These are phyloP conservation scores for Leucosporidium scottii DNA, from an alignment of 768 basidiomycete genomes.

Conservation along the genomic window DNA sequence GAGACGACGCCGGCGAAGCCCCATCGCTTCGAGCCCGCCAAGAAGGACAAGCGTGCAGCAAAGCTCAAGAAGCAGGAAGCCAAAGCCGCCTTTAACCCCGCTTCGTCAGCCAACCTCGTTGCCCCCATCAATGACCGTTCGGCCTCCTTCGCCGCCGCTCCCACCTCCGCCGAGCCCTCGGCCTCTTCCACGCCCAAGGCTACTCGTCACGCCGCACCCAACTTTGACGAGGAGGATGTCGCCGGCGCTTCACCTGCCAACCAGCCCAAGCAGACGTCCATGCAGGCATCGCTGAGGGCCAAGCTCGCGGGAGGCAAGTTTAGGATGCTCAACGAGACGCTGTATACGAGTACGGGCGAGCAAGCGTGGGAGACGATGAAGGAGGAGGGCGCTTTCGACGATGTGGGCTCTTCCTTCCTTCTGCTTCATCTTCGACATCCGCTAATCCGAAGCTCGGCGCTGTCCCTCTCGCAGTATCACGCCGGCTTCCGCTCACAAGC, in stretches of 20 bases:
- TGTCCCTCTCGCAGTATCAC: constrained; percentile 66
- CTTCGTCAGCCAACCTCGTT: constrained; percentile 5
- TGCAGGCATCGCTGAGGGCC: constrained; percentile 71
- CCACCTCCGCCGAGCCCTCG: neutral
- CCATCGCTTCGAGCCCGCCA: neutral
- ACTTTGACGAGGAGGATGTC: neutral
- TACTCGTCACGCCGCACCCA: constrained; percentile 2
- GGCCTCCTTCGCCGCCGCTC: neutral
- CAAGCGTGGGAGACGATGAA: constrained; percentile 75
- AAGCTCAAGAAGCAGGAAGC: constrained; percentile 1
- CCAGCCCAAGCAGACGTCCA: constrained; percentile 65
- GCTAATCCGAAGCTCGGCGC: neutral
- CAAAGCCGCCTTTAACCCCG: neutral
- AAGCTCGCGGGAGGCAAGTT: constrained; percentile 38
- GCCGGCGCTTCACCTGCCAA: constrained; percentile 40
- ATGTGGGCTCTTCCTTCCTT: constrained; percentile 51
- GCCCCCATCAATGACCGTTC: neutral
- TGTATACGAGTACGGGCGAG: constrained; percentile 78
- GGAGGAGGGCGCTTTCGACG: constrained; percentile 69
- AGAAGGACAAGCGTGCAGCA: constrained; percentile 1
- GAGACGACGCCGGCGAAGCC: neutral
- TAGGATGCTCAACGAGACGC: constrained; percentile 82
- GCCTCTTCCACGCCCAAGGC: neutral
- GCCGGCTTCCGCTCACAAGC: constrained; percentile 85
- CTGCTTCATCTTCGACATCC: neutral